Evolutionary conservation across 2,329 filamentous ascomycete genomes (phyloP), one percentile per base, ranked within the genome.

Genomic region (Colletotrichum tanaceti): DNA sequence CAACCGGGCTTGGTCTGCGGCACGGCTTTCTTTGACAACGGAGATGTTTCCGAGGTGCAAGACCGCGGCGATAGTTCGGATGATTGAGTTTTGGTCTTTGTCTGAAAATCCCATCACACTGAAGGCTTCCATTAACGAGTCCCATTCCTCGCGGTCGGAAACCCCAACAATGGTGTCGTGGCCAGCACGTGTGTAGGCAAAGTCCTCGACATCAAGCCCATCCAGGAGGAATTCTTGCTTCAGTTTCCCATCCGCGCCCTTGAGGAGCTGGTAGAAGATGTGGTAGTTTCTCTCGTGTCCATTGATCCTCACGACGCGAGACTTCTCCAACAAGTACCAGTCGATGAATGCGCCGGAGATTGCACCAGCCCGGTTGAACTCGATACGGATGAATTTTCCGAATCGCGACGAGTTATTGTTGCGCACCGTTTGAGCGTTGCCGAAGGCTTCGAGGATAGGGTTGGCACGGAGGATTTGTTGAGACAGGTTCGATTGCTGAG

Each of bases 371-470:
- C 92, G 87, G 41, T 90, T 93, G 80, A 99, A 98, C 77, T 98
- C 94, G 75, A 99, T 99, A 58, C 97, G 89, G 77, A 99, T 99
- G 76, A 99, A 99, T 79, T 99, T 99, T 77, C 96, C 96, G 75
- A 99, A 99, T 72, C 96, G 90, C 5, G 96, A 99, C 0, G 96
- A 99, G 78, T 99, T 99, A 82, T 99, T 96, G 79, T 99, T 99
- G 62, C 96, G 89, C 38, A 99, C 93, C 0, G 96, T 99, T 78
- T 99, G 97, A 1, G 96, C 96, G 77, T 99, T 99, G 70, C 97
- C 97, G 75, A 99, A 99, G 1, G 96, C 92, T 86, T 99, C 97
- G 3, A 99, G 87, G 57, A 99, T 99, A 0, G 96, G 96, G 77
- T 99, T 99, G 68, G 96, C 96, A 52, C 95, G 89, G 49, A 99